Percentiles rank a stretch among this genome's conserved stretches.
phyloP scores from a whole-genome alignment of 768 basidiomycete genomes.

The Antrodiella citrinella region DNA sequence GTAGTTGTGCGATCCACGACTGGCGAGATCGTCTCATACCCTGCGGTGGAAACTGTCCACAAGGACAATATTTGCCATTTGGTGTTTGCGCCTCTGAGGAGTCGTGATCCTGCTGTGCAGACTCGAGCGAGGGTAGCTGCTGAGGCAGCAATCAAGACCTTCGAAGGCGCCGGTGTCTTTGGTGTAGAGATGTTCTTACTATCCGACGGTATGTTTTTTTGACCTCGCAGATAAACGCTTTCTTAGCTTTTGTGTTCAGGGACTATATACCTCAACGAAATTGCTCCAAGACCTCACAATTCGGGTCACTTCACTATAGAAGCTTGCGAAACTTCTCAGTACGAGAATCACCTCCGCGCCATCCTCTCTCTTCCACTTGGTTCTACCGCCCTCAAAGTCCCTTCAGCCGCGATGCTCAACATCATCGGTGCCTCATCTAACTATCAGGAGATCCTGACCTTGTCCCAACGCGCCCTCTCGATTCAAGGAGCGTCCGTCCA shows the following conservation, averaged over 20 bases:
- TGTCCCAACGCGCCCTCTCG: conserved; percentile 51
- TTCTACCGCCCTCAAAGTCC: conserved; percentile 79
- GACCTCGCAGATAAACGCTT: not conserved
- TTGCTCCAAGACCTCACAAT: conserved; percentile 96
- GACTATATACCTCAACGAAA: conserved; percentile 83
- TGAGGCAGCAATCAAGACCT: conserved; percentile 67
- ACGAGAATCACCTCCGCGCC: conserved; percentile 93
- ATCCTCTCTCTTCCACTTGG: conserved; percentile 88
- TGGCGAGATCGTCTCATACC: conserved; percentile 78
- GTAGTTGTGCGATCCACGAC: conserved; percentile 84
- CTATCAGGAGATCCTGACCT: conserved; percentile 48
- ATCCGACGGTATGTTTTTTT: conserved; percentile 55
- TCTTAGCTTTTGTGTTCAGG: conserved; percentile 34
- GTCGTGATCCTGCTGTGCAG: conserved; percentile 43
- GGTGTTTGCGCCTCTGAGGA: conserved; percentile 82
- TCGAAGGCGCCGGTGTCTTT: conserved; percentile 89
- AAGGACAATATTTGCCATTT: conserved; percentile 91
- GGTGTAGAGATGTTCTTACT: conserved; percentile 98
- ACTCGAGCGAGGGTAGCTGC: conserved; percentile 63
- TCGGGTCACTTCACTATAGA: conserved; percentile 99
- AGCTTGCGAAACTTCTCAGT: conserved; percentile 94
- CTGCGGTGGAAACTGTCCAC: conserved; percentile 91
- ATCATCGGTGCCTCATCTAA: conserved; percentile 76
- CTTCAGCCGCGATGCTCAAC: conserved; percentile 89
- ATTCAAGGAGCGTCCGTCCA: conserved; percentile 77